Evolutionary conservation across 345 rosid species (phyloP).

Genomic region (Linum tenue): DNA sequence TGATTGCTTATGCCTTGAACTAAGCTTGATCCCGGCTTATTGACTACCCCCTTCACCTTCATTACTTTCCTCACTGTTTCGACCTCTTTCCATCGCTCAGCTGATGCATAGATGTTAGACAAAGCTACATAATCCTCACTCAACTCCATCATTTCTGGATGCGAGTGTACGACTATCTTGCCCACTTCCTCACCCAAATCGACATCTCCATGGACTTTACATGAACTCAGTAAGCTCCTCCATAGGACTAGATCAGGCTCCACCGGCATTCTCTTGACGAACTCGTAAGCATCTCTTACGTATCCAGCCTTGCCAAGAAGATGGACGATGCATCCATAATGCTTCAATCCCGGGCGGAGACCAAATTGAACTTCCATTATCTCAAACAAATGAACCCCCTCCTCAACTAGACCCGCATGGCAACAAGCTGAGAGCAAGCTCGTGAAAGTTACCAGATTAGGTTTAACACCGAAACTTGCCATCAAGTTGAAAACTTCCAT

Average conservation of each 20-base stretch:
- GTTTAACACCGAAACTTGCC: slow-evolving; percentile 13
- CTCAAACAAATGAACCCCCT: slow-evolving; percentile 43
- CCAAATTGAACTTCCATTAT: slow-evolving; percentile 29
- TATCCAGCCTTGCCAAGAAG: slow-evolving; percentile 48
- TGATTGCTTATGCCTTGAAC: not conserved
- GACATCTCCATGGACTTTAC: slow-evolving; percentile 42
- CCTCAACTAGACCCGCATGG: slow-evolving; percentile 42
- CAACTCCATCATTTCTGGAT: slow-evolving; percentile 8
- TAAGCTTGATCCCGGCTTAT: slow-evolving; percentile 16
- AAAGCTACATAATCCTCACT: slow-evolving; percentile 48
- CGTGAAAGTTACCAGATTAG: slow-evolving; percentile 49
- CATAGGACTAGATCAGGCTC: slow-evolving; percentile 37
- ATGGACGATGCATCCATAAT: slow-evolving; percentile 45
- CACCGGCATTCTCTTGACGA: slow-evolving; percentile 36
- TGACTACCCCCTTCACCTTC: slow-evolving; percentile 24
- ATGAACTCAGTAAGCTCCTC: slow-evolving; percentile 42
- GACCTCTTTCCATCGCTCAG: slow-evolving; percentile 45
- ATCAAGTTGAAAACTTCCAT: slow-evolving; percentile 8
- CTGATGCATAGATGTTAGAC: slow-evolving; percentile 49
- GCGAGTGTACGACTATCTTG: slow-evolving; percentile 30
- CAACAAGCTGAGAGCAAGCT: slow-evolving; percentile 55
- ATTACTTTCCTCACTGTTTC: slow-evolving; percentile 34
- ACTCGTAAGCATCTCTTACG: slow-evolving; percentile 38
- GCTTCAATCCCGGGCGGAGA: slow-evolving; percentile 26
- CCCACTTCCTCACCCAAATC: slow-evolving; percentile 37